Percentiles rank a stretch among this genome's conserved stretches.
phyloP scores from a whole-genome alignment of 2,329 filamentous ascomycete species.

The Cladophialophora chaetospira region DNA sequence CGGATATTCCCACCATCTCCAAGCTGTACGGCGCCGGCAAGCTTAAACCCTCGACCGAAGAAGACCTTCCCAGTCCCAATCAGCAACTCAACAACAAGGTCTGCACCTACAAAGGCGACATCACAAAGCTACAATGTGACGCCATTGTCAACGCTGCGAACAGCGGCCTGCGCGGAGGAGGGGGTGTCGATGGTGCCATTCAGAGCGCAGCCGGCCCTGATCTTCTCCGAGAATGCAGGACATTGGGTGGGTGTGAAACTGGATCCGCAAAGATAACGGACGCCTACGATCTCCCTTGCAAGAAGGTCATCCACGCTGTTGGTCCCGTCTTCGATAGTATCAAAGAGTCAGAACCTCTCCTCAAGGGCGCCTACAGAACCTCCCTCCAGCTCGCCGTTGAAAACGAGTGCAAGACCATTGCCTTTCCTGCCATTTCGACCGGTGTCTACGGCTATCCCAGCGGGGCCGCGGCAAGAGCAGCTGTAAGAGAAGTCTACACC shows the following conservation, averaged over 20 bases:
- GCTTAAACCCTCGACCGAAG: slow-evolving; percentile 40
- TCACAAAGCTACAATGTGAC: slow-evolving; percentile 75
- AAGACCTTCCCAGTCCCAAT: slow-evolving; percentile 43
- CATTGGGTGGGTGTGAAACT: slow-evolving; percentile 70
- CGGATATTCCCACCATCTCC: slow-evolving; percentile 48
- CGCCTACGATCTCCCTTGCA: slow-evolving; percentile 73
- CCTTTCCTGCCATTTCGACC: slow-evolving; percentile 83
- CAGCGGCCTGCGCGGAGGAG: slow-evolving; percentile 72
- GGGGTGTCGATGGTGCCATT: slow-evolving; percentile 89
- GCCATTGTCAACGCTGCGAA: slow-evolving; percentile 96
- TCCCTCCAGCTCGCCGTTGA: slow-evolving; percentile 72
- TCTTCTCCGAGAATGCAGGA: slow-evolving; percentile 71
- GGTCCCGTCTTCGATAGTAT: slow-evolving; percentile 71
- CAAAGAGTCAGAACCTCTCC: slow-evolving; percentile 41
- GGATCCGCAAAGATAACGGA: slow-evolving; percentile 81
- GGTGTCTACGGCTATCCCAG: slow-evolving; percentile 89
- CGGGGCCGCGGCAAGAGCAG: slow-evolving; percentile 69
- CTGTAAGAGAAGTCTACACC: slow-evolving; percentile 61
- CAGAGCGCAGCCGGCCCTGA: slow-evolving; percentile 75
- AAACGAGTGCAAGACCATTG: slow-evolving; percentile 68
- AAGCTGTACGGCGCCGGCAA: slow-evolving; percentile 65
- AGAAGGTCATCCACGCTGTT: slow-evolving; percentile 85
- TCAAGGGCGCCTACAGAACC: slow-evolving; percentile 68
- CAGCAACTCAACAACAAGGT: slow-evolving; percentile 68
- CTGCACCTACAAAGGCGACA: slow-evolving; percentile 72